A percentile compares a stretch with the other conserved stretches of the same genome.
These are phyloP conservation scores for Fusarium albidum DNA, from an alignment of 2,329 filamentous ascomycete species.

Conservation along the genomic window DNA sequence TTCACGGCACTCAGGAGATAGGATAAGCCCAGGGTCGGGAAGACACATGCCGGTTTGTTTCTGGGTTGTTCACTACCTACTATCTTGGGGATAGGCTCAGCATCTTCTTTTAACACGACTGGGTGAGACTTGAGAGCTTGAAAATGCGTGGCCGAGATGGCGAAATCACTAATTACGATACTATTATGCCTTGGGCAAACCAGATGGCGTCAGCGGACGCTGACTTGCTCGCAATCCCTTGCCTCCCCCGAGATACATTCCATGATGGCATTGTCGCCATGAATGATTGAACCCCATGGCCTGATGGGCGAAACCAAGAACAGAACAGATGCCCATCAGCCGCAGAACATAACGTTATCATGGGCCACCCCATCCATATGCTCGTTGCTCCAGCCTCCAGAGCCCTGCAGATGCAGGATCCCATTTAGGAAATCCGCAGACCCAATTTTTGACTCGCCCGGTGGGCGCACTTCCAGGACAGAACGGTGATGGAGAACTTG, in stretches of 20 bases:
- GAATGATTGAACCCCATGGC: not conserved
- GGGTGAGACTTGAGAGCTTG: slow-evolving; percentile 1
- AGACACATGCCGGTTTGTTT: slow-evolving; percentile 4
- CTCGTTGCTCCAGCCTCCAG: too few species aligned
- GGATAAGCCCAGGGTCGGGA: slow-evolving; percentile 17
- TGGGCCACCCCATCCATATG: slow-evolving; percentile 11
- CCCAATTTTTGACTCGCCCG: not conserved
- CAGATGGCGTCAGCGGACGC: slow-evolving; percentile 34
- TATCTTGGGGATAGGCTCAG: not conserved
- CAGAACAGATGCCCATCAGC: not conserved
- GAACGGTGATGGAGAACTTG: too few species aligned
- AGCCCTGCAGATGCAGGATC: slow-evolving; percentile 14
- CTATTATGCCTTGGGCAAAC: slow-evolving; percentile 2
- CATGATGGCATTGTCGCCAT: slow-evolving; percentile 12
- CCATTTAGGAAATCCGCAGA: slow-evolving; percentile 20
- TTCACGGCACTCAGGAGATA: too few species aligned
- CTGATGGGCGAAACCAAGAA: not conserved
- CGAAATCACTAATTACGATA: slow-evolving; percentile 25
- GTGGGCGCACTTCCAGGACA: not conserved
- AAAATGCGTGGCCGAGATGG: slow-evolving; percentile 20
- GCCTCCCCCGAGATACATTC: not conserved
- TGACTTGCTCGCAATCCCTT: slow-evolving; percentile 30
- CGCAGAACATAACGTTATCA: slow-evolving; percentile 15
- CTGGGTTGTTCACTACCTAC: not conserved
- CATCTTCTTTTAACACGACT: too few species aligned